Conservation (phyloP, 106 monocot genomes). For the Amphibolis antarctica region DNA sequence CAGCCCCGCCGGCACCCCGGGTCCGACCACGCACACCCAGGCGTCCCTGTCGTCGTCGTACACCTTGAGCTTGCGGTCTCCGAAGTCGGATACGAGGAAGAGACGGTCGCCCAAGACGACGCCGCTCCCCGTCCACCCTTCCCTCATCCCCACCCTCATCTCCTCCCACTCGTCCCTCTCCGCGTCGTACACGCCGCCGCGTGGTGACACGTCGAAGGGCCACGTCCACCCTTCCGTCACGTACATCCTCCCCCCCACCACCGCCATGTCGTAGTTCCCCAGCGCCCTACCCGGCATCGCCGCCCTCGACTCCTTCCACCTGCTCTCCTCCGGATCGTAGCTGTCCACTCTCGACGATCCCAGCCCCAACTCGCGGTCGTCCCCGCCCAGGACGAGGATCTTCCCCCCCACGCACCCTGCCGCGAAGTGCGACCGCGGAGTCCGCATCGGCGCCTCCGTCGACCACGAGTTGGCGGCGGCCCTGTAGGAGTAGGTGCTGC, state of each 20-base stretch:
- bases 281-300: conserved; percentile 16
- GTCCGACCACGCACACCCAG: conserved; percentile 35
- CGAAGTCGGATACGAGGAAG: conserved; percentile 46
- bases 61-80: conserved; percentile 37
- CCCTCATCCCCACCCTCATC: conserved; percentile 51
- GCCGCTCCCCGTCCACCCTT: conserved; percentile 64
- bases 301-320: conserved; percentile 3
- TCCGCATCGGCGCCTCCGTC: conserved; percentile 19
- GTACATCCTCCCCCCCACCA: conserved; percentile 35
- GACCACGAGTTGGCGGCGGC: conserved; percentile 42
- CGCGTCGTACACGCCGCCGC: conserved; percentile 38
- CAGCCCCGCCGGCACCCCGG: conserved; percentile 35
- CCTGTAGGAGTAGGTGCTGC: conserved; percentile 19
- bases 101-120: conserved; percentile 28
- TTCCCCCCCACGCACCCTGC: conserved; percentile 23
- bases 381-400: conserved; percentile 33
- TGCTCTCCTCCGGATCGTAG: conserved; percentile 34
- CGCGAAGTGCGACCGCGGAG: conserved; percentile 32
- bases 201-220: conserved; percentile 47
- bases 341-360: conserved; percentile 11
- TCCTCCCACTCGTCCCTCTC: conserved; percentile 40
- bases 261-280: conserved; percentile 50
- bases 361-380: neutral
- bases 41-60: conserved; percentile 34
- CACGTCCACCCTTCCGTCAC: conserved; percentile 72